These are phyloP conservation scores for Trametes sanguinea DNA, from an alignment of 768 basidiomycete genomes.

Conservation along the genomic window DNA sequence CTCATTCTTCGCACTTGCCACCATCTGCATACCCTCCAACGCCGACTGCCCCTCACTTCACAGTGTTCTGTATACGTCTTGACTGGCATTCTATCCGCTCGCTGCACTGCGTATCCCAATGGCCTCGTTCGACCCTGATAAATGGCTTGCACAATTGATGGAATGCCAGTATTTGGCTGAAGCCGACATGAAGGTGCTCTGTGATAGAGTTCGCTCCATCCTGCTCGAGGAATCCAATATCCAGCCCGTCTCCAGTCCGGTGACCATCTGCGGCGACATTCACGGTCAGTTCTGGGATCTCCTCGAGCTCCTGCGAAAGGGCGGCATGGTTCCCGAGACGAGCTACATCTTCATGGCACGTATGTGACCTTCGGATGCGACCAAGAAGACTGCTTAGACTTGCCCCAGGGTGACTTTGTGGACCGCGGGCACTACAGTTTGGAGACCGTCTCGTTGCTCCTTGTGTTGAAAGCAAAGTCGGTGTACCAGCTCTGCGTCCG, in stretches of 20 bases:
- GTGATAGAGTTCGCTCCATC: constrained; percentile 84
- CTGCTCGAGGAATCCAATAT: constrained; percentile 98
- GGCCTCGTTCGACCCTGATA: constrained; percentile 54
- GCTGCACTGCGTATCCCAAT: constrained; percentile 14
- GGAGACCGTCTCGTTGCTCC: constrained; percentile 88
- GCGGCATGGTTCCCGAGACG: constrained; percentile 81
- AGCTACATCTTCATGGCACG: constrained; percentile 97
- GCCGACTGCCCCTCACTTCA: too few relatives aligned
- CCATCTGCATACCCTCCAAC: neutral
- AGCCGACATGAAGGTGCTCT: constrained; percentile 89
- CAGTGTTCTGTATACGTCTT: too few relatives aligned
- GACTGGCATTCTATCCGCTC: too few relatives aligned
- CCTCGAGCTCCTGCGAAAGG: constrained; percentile 83
- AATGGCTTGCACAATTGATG: constrained; percentile 89
- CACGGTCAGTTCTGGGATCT: constrained; percentile 99
- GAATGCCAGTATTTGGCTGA: constrained; percentile 88
- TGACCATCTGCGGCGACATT: constrained; percentile 95
- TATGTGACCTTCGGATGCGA: constrained; percentile 39
- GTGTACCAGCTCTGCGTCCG: constrained; percentile 12
- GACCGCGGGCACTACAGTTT: constrained; percentile 95
- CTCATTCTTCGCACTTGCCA: neutral
- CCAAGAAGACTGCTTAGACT: constrained; percentile 23
- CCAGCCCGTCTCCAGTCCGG: constrained; percentile 92
- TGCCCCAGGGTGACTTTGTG: constrained; percentile 88
- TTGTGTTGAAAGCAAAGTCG: constrained; percentile 88